Evolutionary conservation across 2,329 filamentous ascomycete genomes (phyloP).

Genomic region (Penicillium janthinellum): DNA sequence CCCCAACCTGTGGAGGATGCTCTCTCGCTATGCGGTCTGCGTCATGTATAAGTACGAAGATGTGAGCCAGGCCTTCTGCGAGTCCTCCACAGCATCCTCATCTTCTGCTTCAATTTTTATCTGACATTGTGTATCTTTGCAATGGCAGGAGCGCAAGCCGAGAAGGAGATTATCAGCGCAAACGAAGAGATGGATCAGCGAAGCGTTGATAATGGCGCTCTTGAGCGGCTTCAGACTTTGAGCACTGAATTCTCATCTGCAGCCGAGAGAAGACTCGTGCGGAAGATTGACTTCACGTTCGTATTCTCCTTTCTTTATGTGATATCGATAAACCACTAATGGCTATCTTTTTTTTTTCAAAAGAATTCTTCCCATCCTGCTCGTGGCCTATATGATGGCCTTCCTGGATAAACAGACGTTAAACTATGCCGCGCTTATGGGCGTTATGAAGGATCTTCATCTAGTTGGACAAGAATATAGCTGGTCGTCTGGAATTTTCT

Average conservation of each 20-base stretch:
- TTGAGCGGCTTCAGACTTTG: constrained; percentile 14
- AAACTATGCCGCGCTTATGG: constrained; percentile 38
- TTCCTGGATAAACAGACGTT: constrained; percentile 42
- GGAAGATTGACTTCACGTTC: constrained; percentile 28
- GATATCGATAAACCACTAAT: background rate
- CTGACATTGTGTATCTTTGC: background rate
- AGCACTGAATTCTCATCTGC: constrained; percentile 14
- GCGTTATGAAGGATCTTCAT: constrained; percentile 33
- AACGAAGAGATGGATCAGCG: constrained; percentile 4
- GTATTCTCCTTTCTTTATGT: background rate
- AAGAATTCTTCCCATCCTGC: constrained; percentile 31
- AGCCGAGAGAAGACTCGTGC: constrained; percentile 24
- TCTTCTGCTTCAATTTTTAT: background rate
- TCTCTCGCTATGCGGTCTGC: no score
- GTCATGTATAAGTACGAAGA: background rate
- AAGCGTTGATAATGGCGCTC: constrained; percentile 15
- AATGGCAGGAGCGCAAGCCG: constrained; percentile 3
- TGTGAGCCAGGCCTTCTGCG: background rate
- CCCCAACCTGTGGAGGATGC: background rate
- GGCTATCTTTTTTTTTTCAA: background rate
- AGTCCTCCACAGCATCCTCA: background rate
- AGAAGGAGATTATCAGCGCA: background rate
- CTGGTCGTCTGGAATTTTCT: constrained; percentile 28
- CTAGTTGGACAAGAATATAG: constrained; percentile 28
- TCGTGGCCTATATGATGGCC: constrained; percentile 34